Conservation (phyloP, 495 filamentous ascomycete species). For the Parmelia sp. region DNA sequence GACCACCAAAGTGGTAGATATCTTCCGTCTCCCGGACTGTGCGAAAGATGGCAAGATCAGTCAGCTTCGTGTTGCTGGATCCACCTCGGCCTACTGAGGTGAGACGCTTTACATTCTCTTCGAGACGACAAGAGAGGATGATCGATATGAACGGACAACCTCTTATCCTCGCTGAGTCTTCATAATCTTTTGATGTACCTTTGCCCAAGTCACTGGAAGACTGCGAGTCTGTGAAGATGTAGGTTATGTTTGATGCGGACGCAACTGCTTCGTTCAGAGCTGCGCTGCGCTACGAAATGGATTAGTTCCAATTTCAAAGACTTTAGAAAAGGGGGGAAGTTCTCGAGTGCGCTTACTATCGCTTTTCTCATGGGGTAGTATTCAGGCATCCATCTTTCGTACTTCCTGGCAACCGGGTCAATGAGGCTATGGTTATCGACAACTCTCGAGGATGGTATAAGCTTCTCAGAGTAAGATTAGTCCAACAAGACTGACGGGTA, state of each 20-base stretch:
- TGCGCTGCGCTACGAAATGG: neutral
- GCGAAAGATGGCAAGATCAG: neutral
- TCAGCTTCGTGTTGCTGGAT: slow-evolving; percentile 6
- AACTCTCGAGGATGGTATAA: slow-evolving; percentile 5
- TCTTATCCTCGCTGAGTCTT: neutral
- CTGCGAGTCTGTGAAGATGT: slow-evolving; percentile 9
- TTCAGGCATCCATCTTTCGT: slow-evolving; percentile 11
- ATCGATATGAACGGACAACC: slow-evolving; percentile 7
- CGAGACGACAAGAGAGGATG: slow-evolving; percentile 10
- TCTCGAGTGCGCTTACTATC: neutral
- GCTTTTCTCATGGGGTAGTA: slow-evolving; percentile 1
- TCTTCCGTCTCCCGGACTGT: slow-evolving; percentile 1
- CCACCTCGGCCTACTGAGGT: neutral
- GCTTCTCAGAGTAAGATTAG: neutral
- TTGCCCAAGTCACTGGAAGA: neutral
- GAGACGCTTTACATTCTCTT: slow-evolving; percentile 8
- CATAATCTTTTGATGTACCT: neutral
- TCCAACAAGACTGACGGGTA: neutral
- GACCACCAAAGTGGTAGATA: slow-evolving; percentile 9
- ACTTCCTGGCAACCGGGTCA: slow-evolving; percentile 11
- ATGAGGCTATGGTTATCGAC: slow-evolving; percentile 17
- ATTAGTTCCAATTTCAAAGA: neutral
- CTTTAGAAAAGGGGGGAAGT: neutral
- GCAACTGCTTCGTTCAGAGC: slow-evolving; percentile 2
- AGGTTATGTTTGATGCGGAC: slow-evolving; percentile 6